These are phyloP conservation scores for Amylocarpus encephaloides DNA, from an alignment of 2,329 filamentous ascomycete species.

Conservation along the genomic window DNA sequence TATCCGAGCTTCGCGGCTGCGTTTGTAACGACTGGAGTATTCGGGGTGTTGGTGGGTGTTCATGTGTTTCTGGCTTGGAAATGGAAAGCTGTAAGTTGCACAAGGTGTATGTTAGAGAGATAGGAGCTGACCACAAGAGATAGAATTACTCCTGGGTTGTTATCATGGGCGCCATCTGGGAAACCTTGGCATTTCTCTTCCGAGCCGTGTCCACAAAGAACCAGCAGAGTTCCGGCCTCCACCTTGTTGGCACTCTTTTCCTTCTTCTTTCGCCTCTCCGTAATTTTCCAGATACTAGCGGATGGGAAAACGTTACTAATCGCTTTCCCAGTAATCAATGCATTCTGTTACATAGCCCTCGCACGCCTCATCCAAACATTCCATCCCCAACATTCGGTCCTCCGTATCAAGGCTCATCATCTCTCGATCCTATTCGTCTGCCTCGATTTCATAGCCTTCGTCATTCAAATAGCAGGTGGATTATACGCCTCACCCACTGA, in stretches of 20 bases:
- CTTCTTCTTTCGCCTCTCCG: conserved; percentile 33
- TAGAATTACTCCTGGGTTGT: conserved; percentile 38
- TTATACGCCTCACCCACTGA: conserved; percentile 8
- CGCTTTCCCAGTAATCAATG: conserved; percentile 20
- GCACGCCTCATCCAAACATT: conserved; percentile 25
- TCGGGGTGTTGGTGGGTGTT: conserved; percentile 28
- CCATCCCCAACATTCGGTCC: conserved; percentile 32
- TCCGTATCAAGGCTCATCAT: conserved; percentile 24
- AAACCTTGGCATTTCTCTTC: conserved; percentile 34
- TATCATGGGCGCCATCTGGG: conserved; percentile 38
- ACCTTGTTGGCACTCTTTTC: conserved; percentile 34
- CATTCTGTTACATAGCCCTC: conserved; percentile 28
- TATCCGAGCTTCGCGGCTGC: conserved; percentile 34
- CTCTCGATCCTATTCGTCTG: conserved; percentile 40
- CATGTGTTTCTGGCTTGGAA: conserved; percentile 32
- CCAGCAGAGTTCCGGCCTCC: conserved; percentile 31
- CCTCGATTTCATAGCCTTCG: conserved; percentile 36
- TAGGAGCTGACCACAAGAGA: neutral
- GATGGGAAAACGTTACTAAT: neutral
- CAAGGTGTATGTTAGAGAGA: neutral
- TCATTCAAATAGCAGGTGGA: conserved; percentile 29
- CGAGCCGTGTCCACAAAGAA: conserved; percentile 37
- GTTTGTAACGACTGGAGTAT: conserved; percentile 30
- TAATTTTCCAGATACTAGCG: conserved; percentile 1
- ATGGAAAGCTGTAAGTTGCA: conserved; percentile 27